phyloP scores from a whole-genome alignment of 2,329 filamentous ascomycete species.

The Trichophyton simii region DNA sequence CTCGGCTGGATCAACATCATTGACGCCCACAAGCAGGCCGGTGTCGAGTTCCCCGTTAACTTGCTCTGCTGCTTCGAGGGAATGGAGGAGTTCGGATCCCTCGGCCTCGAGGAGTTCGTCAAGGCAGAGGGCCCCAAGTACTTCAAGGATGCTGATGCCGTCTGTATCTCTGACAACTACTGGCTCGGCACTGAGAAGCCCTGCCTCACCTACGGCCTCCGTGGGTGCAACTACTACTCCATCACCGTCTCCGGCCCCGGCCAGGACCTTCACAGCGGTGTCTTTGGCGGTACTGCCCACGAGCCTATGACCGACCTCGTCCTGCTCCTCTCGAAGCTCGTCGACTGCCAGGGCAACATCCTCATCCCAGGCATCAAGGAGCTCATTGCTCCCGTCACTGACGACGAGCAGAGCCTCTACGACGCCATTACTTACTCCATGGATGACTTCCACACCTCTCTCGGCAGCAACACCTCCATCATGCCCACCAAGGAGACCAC shows the following conservation, averaged over 20 bases:
- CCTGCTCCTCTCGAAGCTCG: slow-evolving; percentile 66
- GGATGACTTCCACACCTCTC: slow-evolving; percentile 82
- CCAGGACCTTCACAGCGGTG: slow-evolving; percentile 88
- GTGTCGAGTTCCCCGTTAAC: slow-evolving; percentile 91
- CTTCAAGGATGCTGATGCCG: slow-evolving; percentile 89
- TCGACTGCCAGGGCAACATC: slow-evolving; percentile 85
- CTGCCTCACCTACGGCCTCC: slow-evolving; percentile 90
- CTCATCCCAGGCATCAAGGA: slow-evolving; percentile 87
- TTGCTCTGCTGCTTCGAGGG: slow-evolving; percentile 99
- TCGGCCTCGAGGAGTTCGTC: slow-evolving; percentile 92
- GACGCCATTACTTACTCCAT: slow-evolving; percentile 86
- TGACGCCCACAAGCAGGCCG: slow-evolving; percentile 90
- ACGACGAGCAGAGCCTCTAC: slow-evolving; percentile 81
- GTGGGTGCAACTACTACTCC: slow-evolving; percentile 96
- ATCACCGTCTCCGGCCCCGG: slow-evolving; percentile 82
- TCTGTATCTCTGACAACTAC: slow-evolving; percentile 99
- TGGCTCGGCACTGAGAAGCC: slow-evolving; percentile 99
- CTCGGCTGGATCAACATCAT: slow-evolving; percentile 97
- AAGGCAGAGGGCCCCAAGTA: slow-evolving; percentile 79
- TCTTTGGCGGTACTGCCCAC: slow-evolving; percentile 91
- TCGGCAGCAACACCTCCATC: slow-evolving; percentile 81
- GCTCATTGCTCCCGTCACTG: slow-evolving; percentile 76
- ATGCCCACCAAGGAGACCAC: slow-evolving; percentile 79
- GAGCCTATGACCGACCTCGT: slow-evolving; percentile 97
- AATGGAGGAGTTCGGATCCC: slow-evolving; percentile 98